Base-by-base conservation (phyloP, 1,284 basidiomycete species). In the Naganishia liquefaciens region DNA sequence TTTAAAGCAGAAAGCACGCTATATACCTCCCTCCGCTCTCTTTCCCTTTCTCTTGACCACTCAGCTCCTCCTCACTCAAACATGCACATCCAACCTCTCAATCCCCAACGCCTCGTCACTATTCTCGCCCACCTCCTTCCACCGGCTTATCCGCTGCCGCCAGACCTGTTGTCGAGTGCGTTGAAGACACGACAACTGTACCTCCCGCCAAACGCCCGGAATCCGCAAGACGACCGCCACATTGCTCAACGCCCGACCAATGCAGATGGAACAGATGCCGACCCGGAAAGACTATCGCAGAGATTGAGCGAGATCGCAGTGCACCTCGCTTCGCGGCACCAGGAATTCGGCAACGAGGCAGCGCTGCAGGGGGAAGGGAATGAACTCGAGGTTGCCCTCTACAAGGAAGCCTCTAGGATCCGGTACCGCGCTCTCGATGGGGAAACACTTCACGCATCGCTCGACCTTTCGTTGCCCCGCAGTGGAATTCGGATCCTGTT, bases 51-150 rank as follows among this genome's bases (percentile, higher is more conserved):
- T 13, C 6, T 13, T 7, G 7, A 4, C 13, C 33, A 37, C 33
- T 10, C 33, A 37, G 33, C 33, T 4, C 33, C n/a, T n/a, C 42
- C 46, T 11, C 17, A 25, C 46, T 19, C 43, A n/a, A n/a, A 7
- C 2, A 19, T 23, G 19, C 43, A 44, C 7, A 19, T 17, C 15
- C 33, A 60, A 19, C 57, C 57, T 13, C 57, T 60, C 28, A 60
- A 60, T 33, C 57, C 57, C 5, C 57, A 60, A 27, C 57, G 57
- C 25, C 69, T 73, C 65, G 68, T 70, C 28, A 62, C 62, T 10
- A 70, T 77, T 64, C 70, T 79, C 47, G 69, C 75, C 5, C 70
- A 75, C 62, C 74, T 78, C 33, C 61, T 77, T 21, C 77, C 77
- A 0, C 77, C 77, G 0, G 40, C 53, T 0, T 71, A 70, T 2